These are phyloP conservation scores for Cercospora nicotianae DNA, from an alignment of 2,329 filamentous ascomycete genomes.

Conservation along the genomic window DNA sequence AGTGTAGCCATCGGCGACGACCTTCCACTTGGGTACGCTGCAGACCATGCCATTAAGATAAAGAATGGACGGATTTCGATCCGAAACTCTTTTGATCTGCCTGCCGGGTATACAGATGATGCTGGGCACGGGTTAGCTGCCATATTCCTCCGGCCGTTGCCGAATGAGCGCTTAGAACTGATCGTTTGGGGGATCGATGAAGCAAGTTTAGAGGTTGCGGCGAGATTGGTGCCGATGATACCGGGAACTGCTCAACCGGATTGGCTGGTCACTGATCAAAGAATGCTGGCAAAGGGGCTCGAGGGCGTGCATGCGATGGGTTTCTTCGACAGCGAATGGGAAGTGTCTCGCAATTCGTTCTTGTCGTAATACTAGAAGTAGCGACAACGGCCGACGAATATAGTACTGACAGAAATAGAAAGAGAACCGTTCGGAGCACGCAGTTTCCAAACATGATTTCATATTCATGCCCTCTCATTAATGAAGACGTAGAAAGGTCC, in stretches of 20 bases:
- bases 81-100: conserved; percentile 5
- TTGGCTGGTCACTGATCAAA: conserved; percentile 52
- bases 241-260: conserved; percentile 60
- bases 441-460: not conserved
- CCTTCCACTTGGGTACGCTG: conserved; percentile 25
- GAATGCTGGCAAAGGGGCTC: conserved; percentile 53
- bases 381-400: not conserved
- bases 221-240: conserved; percentile 55
- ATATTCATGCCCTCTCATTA: not conserved
- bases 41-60: conserved; percentile 38
- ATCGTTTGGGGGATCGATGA: conserved; percentile 57
- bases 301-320: conserved; percentile 56
- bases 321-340: conserved; percentile 58
- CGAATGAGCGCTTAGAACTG: conserved; percentile 52
- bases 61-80: conserved; percentile 13
- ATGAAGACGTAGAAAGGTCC: conserved; percentile 1
- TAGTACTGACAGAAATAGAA: not conserved
- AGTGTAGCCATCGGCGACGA: conserved; percentile 38
- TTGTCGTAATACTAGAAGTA: conserved; percentile 25
- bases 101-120: conserved; percentile 11
- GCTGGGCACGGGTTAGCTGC: conserved; percentile 45
- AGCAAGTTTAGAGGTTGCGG: conserved; percentile 50
- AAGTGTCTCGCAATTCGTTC: conserved; percentile 51
- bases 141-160: conserved; percentile 54
- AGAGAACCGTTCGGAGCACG: not conserved